Evolutionary conservation across 2,329 filamentous ascomycete species (phyloP).

Genomic region (Pseudogymnoascus sp.): DNA sequence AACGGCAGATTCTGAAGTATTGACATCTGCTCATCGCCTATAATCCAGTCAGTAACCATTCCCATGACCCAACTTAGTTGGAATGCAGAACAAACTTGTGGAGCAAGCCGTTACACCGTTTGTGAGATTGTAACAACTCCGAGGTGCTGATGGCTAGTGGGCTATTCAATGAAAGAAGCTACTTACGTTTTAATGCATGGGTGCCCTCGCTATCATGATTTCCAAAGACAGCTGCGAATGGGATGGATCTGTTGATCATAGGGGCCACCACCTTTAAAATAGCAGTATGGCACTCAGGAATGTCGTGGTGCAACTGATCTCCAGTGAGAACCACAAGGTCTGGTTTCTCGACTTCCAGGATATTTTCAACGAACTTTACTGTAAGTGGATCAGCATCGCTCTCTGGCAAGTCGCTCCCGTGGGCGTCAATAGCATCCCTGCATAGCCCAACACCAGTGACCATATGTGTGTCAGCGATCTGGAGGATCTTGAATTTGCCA

Average conservation of each 20-base stretch:
- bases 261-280: conserved; percentile 85
- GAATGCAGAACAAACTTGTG: too few relatives aligned
- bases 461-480: conserved; percentile 46
- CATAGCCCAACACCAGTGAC: conserved; percentile 80
- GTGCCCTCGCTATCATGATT: conserved; percentile 86
- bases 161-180: conserved; percentile 17
- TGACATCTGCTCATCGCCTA: conserved; percentile 61
- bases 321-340: conserved; percentile 84
- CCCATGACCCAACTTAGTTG: background rate
- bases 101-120: background rate
- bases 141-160: conserved; percentile 19
- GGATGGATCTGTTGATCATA: conserved; percentile 75
- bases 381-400: conserved; percentile 88
- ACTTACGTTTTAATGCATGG: conserved; percentile 34
- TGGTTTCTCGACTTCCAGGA: conserved; percentile 88
- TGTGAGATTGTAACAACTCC: conserved; percentile 17
- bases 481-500: background rate
- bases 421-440: conserved; percentile 61
- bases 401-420: conserved; percentile 44
- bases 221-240: conserved; percentile 86
- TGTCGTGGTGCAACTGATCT: conserved; percentile 89
- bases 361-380: conserved; percentile 71
- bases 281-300: conserved; percentile 65
- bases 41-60: conserved; percentile 27
- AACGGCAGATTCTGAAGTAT: conserved; percentile 79